Percentiles rank a stretch among this genome's conserved stretches.
These are phyloP conservation scores for Leucocoprinus leucothites DNA, from an alignment of 768 basidiomycete species.

Conservation along the genomic window DNA sequence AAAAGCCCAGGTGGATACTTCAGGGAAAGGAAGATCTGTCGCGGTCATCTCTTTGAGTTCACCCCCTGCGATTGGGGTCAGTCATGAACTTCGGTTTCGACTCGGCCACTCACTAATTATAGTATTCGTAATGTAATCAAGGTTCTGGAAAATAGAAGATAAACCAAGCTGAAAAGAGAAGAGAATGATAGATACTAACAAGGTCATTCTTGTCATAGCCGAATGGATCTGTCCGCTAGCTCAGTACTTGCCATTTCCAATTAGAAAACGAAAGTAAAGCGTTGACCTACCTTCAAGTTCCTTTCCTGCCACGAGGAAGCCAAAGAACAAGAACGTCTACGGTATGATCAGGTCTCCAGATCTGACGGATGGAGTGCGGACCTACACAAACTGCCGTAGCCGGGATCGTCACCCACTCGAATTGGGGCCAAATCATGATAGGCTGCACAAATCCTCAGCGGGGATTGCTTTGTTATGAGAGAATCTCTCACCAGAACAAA, in stretches of 20 bases:
- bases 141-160: slow-evolving; percentile 35
- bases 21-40: slow-evolving; percentile 43
- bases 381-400: slow-evolving; percentile 51
- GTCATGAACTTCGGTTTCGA: background rate
- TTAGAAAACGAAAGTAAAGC: background rate
- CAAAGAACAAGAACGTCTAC: slow-evolving; percentile 69
- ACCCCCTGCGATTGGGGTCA: slow-evolving; percentile 31
- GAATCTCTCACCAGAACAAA: slow-evolving; percentile 47
- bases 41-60: slow-evolving; percentile 65
- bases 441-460: slow-evolving; percentile 37
- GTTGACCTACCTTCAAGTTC: slow-evolving; percentile 66
- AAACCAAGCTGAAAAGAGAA: background rate
- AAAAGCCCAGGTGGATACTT: slow-evolving; percentile 60
- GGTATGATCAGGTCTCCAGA: slow-evolving; percentile 6
- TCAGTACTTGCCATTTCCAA: background rate
- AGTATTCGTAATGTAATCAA: slow-evolving; percentile 70
- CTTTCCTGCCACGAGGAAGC: slow-evolving; percentile 70
- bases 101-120: slow-evolving; percentile 50
- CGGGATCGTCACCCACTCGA: slow-evolving; percentile 66
- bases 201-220: slow-evolving; percentile 76
- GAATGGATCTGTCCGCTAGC: slow-evolving; percentile 35
- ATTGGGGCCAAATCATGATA: slow-evolving; percentile 54
- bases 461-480: background rate
- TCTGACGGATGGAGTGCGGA: slow-evolving; percentile 8
- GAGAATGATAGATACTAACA: slow-evolving; percentile 29